Evolutionary conservation across 495 filamentous ascomycete species (phyloP).

Genomic region (Penicillium macrosclerotiorum): DNA sequence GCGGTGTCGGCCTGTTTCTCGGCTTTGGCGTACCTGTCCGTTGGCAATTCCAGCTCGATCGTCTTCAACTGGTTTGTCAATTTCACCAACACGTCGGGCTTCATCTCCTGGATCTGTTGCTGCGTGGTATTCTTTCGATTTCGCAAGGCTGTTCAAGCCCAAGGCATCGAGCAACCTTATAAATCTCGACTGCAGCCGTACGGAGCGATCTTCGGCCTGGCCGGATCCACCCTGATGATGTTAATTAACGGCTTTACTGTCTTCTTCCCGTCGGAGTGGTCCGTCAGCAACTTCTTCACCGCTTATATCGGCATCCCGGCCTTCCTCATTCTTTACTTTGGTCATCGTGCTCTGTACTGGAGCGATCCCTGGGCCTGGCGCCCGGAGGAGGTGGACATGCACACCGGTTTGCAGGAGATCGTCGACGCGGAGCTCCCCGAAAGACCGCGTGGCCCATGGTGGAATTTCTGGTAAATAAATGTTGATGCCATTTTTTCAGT

Average conservation of each 20-base stretch:
- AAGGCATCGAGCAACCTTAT: constrained; percentile 56
- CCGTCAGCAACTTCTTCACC: constrained; percentile 53
- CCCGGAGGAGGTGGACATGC: constrained; percentile 55
- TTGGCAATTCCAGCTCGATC: constrained; percentile 30
- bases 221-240: constrained; percentile 48
- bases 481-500: not conserved
- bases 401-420: constrained; percentile 52
- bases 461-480: constrained; percentile 23
- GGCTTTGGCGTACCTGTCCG: constrained; percentile 35
- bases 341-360: constrained; percentile 45
- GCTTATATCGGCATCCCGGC: constrained; percentile 63
- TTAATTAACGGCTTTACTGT: constrained; percentile 64
- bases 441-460: constrained; percentile 29
- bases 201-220: constrained; percentile 47
- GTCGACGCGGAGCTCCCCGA: constrained; percentile 49
- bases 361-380: constrained; percentile 53
- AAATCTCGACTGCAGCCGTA: constrained; percentile 52
- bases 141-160: constrained; percentile 48
- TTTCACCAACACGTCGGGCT: constrained; percentile 57
- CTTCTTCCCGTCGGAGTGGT: constrained; percentile 58
- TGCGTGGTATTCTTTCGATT: constrained; percentile 61
- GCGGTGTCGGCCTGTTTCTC: constrained; percentile 32
- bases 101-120: constrained; percentile 63
- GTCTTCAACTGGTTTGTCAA: constrained; percentile 59
- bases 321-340: constrained; percentile 56